Base-by-base conservation (phyloP, 1,284 basidiomycete species). In the Lignosus rhinocerotis region DNA sequence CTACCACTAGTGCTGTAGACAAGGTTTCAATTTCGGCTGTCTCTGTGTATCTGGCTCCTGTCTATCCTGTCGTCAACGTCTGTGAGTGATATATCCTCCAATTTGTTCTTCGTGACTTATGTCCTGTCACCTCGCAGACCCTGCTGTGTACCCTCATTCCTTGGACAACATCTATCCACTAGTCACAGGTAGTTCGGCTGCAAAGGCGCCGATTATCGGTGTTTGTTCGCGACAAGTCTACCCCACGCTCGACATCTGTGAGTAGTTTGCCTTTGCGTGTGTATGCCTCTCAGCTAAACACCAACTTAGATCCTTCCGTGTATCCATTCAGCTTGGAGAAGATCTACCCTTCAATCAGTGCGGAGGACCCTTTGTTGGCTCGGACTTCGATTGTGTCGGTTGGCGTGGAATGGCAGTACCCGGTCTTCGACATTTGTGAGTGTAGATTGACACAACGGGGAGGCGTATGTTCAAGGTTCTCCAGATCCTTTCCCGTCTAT, bases 111-210 rank as follows among this genome's bases (percentile, higher is more conserved):
- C 50, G 12, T 21, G 31, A 30, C 30, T 60, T 3, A 53, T 48
- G 5, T 10, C 12, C 12, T 3, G 25, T 47, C 36, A 44, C 31
- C 5, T 39, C 33, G 19, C n/a, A 73, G 77, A 79, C 62, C 73
- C 75, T 49, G 59, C 75, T 25, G 75, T 74, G 21, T 79, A 79
- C 62, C 73, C 75, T 34, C 49, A 62, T 49, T 71, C 74, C n/a
- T 39, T 60, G 38, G 45, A 59, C 56, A 68, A 75, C 14, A 62
- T 74, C 39, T 72, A 70, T 33, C 67, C 68, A 6, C 54, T 56
- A 10, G 32, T 46, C 16, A 38, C 52, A 10, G 36, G 53, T 16
- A 48, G 32, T 8, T 41, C 46, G 16, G 42, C 12, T 6, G 12
- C 17, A 30, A 38, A 34, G n/a, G 3, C 41, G 3, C 19, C 51